A percentile compares a stretch with the other conserved stretches of the same genome.
These are phyloP conservation scores for Vaccinium vitisidaea DNA, from an alignment of 148 eudicot species.

Conservation along the genomic window DNA sequence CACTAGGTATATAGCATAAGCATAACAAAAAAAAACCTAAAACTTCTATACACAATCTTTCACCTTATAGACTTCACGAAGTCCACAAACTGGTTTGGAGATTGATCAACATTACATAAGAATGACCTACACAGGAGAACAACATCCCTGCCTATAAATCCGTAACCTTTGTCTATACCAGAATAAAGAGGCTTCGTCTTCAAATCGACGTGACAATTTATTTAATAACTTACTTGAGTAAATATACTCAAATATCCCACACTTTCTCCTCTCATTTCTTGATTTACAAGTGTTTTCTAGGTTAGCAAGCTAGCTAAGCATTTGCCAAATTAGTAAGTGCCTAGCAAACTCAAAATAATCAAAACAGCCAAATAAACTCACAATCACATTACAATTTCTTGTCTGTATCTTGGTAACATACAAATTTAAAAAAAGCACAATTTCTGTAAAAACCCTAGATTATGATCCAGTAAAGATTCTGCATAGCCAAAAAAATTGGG, in stretches of 20 bases:
- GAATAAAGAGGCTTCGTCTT: neutral
- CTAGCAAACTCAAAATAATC: neutral
- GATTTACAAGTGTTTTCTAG: neutral
- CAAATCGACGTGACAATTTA: neutral
- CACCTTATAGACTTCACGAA: neutral
- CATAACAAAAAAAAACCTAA: neutral
- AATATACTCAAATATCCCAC: neutral
- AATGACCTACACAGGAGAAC: neutral
- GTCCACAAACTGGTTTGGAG: neutral
- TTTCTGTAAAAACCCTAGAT: neutral
- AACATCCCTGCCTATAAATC: neutral
- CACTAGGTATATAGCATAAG: neutral
- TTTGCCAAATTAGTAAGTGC: neutral
- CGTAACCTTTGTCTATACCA: neutral
- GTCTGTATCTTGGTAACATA: neutral
- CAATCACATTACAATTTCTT: neutral
- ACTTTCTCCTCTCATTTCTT: neutral
- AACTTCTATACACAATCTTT: neutral
- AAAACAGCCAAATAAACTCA: neutral
- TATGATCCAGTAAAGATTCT: conserved; percentile 4
- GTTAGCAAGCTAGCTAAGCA: neutral
- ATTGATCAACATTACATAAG: neutral
- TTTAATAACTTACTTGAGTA: neutral
- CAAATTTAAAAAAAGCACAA: neutral
- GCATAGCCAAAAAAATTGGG: neutral